Evolutionary conservation across 768 basidiomycete genomes (phyloP).

Genomic region (Tylopilus felleus): DNA sequence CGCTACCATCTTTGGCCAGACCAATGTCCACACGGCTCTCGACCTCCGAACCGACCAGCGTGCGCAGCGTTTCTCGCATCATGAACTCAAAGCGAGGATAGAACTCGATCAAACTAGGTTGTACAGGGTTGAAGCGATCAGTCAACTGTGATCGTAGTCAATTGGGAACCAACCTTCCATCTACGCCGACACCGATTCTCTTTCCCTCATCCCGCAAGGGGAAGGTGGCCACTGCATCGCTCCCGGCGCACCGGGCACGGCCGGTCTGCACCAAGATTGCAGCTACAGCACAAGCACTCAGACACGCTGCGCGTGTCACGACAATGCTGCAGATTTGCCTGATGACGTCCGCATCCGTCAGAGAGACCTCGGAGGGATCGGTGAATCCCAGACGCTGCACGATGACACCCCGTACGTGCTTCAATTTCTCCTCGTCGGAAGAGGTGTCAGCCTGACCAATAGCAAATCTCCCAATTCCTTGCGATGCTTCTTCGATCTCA

Average conservation of each 20-base stretch:
- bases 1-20: constrained; percentile 95
- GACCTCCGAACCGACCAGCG: constrained; percentile 74
- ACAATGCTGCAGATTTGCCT: constrained; percentile 78
- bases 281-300: constrained; percentile 87
- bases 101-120: constrained; percentile 76
- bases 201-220: constrained; percentile 36
- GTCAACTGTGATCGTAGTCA: neutral
- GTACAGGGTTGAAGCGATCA: neutral
- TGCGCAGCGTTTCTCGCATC: constrained; percentile 70
- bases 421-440: constrained; percentile 36
- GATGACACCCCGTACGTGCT: constrained; percentile 58
- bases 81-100: constrained; percentile 83
- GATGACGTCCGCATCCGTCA: constrained; percentile 71
- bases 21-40: constrained; percentile 83
- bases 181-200: constrained; percentile 80
- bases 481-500: constrained; percentile 75
- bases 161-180: constrained; percentile 66
- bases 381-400: constrained; percentile 59
- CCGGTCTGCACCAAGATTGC: constrained; percentile 82
- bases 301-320: constrained; percentile 72
- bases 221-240: constrained; percentile 18
- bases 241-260: constrained; percentile 49
- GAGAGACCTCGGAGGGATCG: constrained; percentile 46
- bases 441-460: constrained; percentile 17
- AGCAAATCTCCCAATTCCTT: constrained; percentile 36